Conservation (phyloP, 2,329 filamentous ascomycete species). For the Neofusicoccum parvum region DNA sequence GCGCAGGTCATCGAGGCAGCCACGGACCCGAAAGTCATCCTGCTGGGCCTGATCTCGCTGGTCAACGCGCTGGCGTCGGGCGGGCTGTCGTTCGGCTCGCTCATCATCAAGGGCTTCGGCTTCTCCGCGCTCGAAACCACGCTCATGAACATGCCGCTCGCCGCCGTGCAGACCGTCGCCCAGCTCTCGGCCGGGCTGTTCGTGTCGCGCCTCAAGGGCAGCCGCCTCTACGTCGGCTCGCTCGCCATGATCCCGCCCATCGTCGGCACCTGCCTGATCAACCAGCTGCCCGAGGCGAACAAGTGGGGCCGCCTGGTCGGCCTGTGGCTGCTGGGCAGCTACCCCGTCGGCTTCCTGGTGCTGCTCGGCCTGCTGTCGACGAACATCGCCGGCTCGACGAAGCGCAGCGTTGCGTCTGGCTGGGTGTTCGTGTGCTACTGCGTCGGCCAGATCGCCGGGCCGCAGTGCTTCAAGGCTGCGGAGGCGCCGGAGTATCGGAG, state of each 20-base stretch:
- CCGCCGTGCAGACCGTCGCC: conserved; percentile 61
- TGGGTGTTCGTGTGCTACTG: conserved; percentile 67
- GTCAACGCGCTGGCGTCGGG: conserved; percentile 46
- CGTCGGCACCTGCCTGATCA: conserved; percentile 57
- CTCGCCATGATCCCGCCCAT: conserved; percentile 60
- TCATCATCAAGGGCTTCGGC: conserved; percentile 62
- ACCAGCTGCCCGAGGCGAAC: conserved; percentile 50
- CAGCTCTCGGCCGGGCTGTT: conserved; percentile 61
- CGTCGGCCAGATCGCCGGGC: conserved; percentile 67
- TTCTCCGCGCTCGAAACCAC: conserved; percentile 60
- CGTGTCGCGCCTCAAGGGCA: conserved; percentile 58
- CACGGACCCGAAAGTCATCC: conserved; percentile 60
- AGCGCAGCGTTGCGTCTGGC: conserved; percentile 67
- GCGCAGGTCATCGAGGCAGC: conserved; percentile 53
- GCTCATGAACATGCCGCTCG: conserved; percentile 64
- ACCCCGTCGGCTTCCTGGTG: conserved; percentile 62
- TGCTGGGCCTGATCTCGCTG: conserved; percentile 45
- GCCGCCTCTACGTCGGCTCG: conserved; percentile 51
- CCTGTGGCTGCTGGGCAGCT: conserved; percentile 63
- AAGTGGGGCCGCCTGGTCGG: conserved; percentile 57
- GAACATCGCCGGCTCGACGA: conserved; percentile 70
- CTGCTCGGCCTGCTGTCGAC: conserved; percentile 64
- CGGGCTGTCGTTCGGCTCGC: conserved; percentile 60
- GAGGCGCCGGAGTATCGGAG: conserved; percentile 61
- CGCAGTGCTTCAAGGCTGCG: conserved; percentile 63